phyloP scores from a whole-genome alignment of 805 yeast species.

The Hanseniaspora taiwanica region DNA sequence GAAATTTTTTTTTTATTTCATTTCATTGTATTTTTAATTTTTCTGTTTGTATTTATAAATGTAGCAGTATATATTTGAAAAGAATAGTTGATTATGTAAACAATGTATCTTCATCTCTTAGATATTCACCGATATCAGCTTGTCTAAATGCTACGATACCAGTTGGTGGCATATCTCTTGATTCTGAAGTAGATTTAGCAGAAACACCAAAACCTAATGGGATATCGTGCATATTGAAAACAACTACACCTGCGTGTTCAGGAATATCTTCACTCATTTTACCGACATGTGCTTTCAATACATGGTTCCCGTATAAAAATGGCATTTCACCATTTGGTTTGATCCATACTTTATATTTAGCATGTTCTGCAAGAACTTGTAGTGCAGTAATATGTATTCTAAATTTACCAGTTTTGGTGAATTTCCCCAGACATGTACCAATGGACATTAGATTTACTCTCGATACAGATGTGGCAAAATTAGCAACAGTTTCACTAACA shows the following conservation, averaged over 20 bases:
- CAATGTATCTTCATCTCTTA: constrained; percentile 94
- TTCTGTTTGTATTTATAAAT: neutral
- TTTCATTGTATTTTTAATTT: neutral
- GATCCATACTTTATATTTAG: constrained; percentile 92
- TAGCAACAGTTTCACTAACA: constrained; percentile 69
- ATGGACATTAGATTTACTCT: constrained; percentile 83
- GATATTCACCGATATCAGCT: constrained; percentile 92
- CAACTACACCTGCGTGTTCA: constrained; percentile 91
- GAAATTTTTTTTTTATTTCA: neutral
- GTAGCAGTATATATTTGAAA: neutral
- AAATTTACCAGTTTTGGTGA: constrained; percentile 95
- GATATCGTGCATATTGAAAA: constrained; percentile 80
- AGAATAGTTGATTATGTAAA: constrained; percentile 43
- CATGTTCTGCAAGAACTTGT: constrained; percentile 69
- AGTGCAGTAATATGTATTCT: constrained; percentile 89
- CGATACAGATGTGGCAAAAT: constrained; percentile 80
- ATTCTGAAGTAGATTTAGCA: constrained; percentile 82
- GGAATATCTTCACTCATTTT: constrained; percentile 96
- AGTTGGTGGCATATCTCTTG: constrained; percentile 81
- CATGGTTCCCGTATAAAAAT: constrained; percentile 89
- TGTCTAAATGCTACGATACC: constrained; percentile 93
- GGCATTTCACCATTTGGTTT: constrained; percentile 98
- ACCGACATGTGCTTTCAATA: constrained; percentile 91
- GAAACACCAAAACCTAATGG: constrained; percentile 94
- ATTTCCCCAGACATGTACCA: constrained; percentile 90